Percentiles rank a stretch among this genome's conserved stretches.
Conservation (phyloP, 148 eudicot genomes). For the Rhododendron simsii region DNA sequence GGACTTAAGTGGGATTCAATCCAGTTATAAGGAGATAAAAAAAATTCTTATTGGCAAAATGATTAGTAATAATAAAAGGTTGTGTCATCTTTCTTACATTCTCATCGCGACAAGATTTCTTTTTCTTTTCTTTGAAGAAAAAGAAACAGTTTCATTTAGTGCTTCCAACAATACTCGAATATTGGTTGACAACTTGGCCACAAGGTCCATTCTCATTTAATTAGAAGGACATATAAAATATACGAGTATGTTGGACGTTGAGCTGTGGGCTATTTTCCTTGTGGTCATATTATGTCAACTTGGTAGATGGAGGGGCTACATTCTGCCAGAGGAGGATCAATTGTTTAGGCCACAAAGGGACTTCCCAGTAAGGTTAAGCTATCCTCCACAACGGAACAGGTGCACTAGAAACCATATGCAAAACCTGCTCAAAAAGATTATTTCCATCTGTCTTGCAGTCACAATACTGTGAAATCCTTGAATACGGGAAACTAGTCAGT, state of each 20-base stretch:
- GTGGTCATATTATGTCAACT: not conserved
- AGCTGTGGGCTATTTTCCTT: not conserved
- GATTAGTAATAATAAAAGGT: too few relatives aligned
- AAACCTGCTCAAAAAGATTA: not conserved
- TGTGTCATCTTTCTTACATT: not conserved
- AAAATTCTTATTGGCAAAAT: not conserved
- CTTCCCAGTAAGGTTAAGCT: not conserved
- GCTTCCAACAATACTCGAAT: not conserved
- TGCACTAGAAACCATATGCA: not conserved
- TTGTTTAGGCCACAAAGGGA: not conserved
- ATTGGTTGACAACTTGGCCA: not conserved
- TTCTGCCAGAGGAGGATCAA: not conserved
- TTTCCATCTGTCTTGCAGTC: not conserved
- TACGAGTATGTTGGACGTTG: not conserved
- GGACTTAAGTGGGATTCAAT: not conserved
- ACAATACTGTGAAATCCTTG: not conserved
- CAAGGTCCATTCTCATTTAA: not conserved
- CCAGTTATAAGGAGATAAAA: not conserved
- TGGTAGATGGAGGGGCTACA: not conserved
- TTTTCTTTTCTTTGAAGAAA: too few relatives aligned
- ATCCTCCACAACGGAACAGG: not conserved
- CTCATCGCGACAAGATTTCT: not conserved
- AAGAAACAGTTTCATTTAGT: not conserved
- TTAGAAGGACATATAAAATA: not conserved
- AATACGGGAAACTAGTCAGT: not conserved